These are phyloP conservation scores for Bacidia rubella DNA, from an alignment of 495 filamentous ascomycete genomes.

Conservation along the genomic window DNA sequence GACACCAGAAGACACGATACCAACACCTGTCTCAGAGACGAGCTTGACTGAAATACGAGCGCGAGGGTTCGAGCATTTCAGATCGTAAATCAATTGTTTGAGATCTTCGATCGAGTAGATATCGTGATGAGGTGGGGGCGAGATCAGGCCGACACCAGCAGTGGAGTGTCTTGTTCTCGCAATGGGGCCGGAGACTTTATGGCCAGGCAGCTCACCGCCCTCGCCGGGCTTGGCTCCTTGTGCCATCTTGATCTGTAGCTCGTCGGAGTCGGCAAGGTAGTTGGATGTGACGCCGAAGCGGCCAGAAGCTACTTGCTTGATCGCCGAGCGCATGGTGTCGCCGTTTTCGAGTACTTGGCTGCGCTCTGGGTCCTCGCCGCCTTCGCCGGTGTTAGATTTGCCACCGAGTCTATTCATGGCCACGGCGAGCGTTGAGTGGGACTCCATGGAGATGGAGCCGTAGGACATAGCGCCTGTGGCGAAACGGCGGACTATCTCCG, in stretches of 20 bases:
- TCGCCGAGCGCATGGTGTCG: constrained; percentile 96
- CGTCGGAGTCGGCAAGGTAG: constrained; percentile 96
- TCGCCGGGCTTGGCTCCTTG: constrained; percentile 98
- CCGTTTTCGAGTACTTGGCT: constrained; percentile 79
- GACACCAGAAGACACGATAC: constrained; percentile 96
- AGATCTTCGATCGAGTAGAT: constrained; percentile 99
- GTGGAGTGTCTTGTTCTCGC: constrained; percentile 97
- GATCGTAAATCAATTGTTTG: constrained; percentile 97
- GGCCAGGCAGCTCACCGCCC: constrained; percentile 93
- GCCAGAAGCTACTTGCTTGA: constrained; percentile 97
- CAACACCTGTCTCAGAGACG: constrained; percentile 95
- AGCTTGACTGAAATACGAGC: constrained; percentile 96
- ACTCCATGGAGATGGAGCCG: constrained; percentile 98
- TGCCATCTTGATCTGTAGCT: constrained; percentile 99
- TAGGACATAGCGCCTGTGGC: constrained; percentile 99
- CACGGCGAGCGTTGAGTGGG: constrained; percentile 91
- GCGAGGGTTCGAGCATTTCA: constrained; percentile 94
- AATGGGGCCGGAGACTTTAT: constrained; percentile 96
- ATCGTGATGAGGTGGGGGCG: constrained; percentile 97
- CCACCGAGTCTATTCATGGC: constrained; percentile 97
- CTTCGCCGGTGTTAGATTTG: constrained; percentile 98
- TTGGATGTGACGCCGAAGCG: constrained; percentile 97
- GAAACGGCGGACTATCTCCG: constrained; percentile 93
- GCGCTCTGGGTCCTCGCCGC: constrained; percentile 92
- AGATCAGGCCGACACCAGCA: constrained; percentile 93